These are phyloP conservation scores for Coprinellus micaceus DNA, from an alignment of 768 basidiomycete genomes.

Conservation along the genomic window DNA sequence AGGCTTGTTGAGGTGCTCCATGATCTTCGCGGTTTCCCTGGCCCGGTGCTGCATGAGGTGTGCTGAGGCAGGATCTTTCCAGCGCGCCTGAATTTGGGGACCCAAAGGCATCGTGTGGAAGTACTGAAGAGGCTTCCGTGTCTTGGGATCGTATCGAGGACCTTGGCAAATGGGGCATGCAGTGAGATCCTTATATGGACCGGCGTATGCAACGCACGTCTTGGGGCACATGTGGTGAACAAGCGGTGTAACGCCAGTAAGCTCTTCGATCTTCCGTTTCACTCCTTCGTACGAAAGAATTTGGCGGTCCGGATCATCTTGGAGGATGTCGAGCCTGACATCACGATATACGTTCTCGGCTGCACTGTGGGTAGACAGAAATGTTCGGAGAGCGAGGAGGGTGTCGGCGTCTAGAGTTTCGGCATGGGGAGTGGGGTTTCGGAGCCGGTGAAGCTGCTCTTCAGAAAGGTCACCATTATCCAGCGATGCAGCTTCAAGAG, in stretches of 20 bases:
- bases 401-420: slow-evolving; percentile 13
- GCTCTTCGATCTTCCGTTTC: slow-evolving; percentile 16
- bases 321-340: not conserved
- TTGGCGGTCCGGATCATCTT: not conserved
- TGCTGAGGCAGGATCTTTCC: slow-evolving; percentile 20
- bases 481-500: slow-evolving; percentile 19
- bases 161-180: slow-evolving; percentile 24
- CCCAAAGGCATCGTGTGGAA: slow-evolving; percentile 41
- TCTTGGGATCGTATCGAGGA: slow-evolving; percentile 21
- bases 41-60: slow-evolving; percentile 23
- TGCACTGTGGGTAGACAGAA: slow-evolving; percentile 3
- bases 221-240: slow-evolving; percentile 16
- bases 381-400: slow-evolving; percentile 8
- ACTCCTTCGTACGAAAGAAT: slow-evolving; percentile 27
- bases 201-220: slow-evolving; percentile 16
- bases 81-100: slow-evolving; percentile 37
- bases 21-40: slow-evolving; percentile 19
- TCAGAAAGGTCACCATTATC: slow-evolving; percentile 20
- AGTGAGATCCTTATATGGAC: slow-evolving; percentile 13
- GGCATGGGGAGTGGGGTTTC: slow-evolving; percentile 15
- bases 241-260: slow-evolving; percentile 15
- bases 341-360: not conserved
- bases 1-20: slow-evolving; percentile 11
- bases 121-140: slow-evolving; percentile 19
- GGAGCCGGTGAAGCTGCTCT: slow-evolving; percentile 21